Conservation (phyloP, 2,329 filamentous ascomycete species). For the Dendrostoma leiphaemia region DNA sequence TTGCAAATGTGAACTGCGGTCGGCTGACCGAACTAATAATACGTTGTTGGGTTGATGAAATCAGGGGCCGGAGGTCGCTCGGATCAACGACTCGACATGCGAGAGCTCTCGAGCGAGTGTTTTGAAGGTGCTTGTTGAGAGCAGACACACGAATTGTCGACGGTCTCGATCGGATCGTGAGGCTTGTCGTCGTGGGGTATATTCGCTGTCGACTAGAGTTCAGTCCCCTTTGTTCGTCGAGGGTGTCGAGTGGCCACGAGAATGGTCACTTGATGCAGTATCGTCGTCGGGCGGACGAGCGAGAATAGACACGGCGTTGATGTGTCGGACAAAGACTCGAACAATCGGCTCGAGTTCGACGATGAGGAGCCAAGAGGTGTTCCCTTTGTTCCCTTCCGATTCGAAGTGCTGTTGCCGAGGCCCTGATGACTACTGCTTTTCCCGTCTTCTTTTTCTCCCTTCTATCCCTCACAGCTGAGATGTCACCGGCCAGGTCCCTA, state of each 20-base stretch:
- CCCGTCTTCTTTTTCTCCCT: constrained; percentile 11
- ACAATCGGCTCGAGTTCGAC: background rate
- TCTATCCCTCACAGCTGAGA: constrained; percentile 12
- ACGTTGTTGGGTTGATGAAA: background rate
- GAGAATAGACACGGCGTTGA: constrained; percentile 1
- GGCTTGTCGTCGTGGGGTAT: background rate
- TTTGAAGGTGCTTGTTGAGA: background rate
- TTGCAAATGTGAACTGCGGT: background rate
- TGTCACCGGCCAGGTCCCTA: constrained; percentile 14
- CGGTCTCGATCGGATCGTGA: background rate
- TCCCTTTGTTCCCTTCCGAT: constrained; percentile 1
- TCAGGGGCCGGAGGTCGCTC: background rate
- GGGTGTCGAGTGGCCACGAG: background rate
- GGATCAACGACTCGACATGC: constrained; percentile 4
- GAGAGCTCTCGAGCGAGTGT: background rate
- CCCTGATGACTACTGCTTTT: background rate
- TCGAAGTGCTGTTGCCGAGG: background rate
- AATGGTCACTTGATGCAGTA: background rate
- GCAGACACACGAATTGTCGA: background rate
- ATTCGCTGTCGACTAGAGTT: background rate
- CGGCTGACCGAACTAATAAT: background rate
- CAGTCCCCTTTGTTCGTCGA: background rate
- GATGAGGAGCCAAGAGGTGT: constrained; percentile 1
- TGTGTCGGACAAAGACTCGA: constrained; percentile 10
- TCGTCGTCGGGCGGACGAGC: background rate